Percentiles rank a stretch among this genome's conserved stretches.
Conservation (phyloP, 495 filamentous ascomycete species). For the Cercophora sp. region DNA sequence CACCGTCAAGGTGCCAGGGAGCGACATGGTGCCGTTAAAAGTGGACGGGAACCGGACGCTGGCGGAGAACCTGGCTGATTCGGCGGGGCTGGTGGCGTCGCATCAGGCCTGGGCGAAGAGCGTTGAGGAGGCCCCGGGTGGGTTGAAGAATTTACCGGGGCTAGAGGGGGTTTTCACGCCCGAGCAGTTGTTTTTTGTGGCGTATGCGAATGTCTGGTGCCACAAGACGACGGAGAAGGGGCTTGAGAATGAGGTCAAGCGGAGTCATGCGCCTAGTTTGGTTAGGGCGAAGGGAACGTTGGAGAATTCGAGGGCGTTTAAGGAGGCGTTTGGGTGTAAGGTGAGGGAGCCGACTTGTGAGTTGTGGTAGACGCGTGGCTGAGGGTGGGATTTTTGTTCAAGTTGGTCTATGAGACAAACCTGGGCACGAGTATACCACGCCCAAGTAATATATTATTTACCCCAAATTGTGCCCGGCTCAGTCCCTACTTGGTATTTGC, state of each 20-base stretch:
- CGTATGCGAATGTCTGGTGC: not conserved
- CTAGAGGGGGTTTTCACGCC: not conserved
- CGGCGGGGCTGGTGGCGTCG: not conserved
- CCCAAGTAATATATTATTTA: too few species aligned
- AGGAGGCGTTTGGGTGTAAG: not conserved
- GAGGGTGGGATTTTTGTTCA: too few species aligned
- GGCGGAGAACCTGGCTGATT: not conserved
- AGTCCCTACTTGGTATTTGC: too few species aligned
- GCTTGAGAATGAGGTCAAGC: not conserved
- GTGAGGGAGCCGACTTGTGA: not conserved
- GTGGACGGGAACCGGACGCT: not conserved
- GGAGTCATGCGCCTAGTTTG: not conserved
- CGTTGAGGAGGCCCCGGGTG: too few species aligned
- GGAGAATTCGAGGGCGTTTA: not conserved
- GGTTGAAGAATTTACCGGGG: not conserved
- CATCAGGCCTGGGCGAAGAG: not conserved
- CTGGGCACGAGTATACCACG: too few species aligned
- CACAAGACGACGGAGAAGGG: not conserved
- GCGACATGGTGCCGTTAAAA: not conserved
- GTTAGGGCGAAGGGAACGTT: not conserved
- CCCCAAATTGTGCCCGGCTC: too few species aligned
- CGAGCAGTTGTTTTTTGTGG: slow-evolving; percentile 3
- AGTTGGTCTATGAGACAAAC: too few species aligned
- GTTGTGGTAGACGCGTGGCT: too few species aligned
- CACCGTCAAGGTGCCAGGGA: slow-evolving; percentile 21